Evolutionary conservation across 1,284 basidiomycete species (phyloP), one percentile per base, ranked within the genome.

Genomic region (Moesziomyces globuligerus): DNA sequence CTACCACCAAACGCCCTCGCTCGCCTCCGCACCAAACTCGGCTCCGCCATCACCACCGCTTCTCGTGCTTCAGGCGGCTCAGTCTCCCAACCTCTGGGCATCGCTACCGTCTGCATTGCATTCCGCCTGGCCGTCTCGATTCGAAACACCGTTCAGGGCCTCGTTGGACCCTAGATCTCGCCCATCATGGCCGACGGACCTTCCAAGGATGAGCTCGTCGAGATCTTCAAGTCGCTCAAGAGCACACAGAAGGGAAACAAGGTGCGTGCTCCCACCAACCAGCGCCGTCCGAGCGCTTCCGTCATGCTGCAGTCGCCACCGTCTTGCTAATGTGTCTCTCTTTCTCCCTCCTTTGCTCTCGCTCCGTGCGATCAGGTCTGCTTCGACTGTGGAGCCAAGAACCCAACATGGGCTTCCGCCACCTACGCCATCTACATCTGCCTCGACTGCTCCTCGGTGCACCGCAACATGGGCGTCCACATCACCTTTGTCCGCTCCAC

Each of bases 391-490:
- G 88, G 89, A 76, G 94, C 95, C 61, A 91, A 94, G 80, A 97
- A 96, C 85, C 95, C 95, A 53, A 96, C 94, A 44, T 98, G 95
- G 95, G 90, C 94, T 2, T 94, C 92, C 69, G 93, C 96, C 29
- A 95, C 93, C 0, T 99, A 91, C 81, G 95, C 92, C 47, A 90
- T 98, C 42, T 98, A 98, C 84, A 95, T 99, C 80, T 99, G 95
- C 81, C 86, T 98, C 42, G 94, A 98, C 77, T 98, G 95, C 86
- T 98, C 94, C 6, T 92, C 90, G 69, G 87, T 92, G 15, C 95
- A 99, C 84, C 88, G 95, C 57, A 98, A 96, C 83, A 90, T 98
- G 88, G 95, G 95, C 75, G 96, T 98, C 18, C 95, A 99, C 83
- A 94, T 99, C 83, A 92, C 89, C 71, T 99, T 99, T 81, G 95